These are phyloP conservation scores for Pythium dissotocum DNA, from an alignment of 352 stramenopile species.

Conservation along the genomic window DNA sequence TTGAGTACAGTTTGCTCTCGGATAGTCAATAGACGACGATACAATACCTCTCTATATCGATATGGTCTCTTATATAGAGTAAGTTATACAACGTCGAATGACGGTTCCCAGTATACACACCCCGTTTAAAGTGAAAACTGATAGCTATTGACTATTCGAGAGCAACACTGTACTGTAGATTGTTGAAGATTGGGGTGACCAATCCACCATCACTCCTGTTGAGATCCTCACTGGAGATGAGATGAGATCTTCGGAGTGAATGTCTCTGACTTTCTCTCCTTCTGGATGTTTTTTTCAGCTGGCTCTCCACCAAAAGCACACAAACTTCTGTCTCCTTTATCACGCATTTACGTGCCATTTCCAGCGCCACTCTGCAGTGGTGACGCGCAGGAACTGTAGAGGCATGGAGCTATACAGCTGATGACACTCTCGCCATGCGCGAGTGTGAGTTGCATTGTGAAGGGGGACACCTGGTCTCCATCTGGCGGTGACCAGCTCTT, in stretches of 20 bases:
- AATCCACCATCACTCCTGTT: not conserved
- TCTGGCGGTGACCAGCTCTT: not conserved
- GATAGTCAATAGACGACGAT: no score
- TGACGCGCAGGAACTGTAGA: not conserved
- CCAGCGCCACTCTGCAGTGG: not conserved
- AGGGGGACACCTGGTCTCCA: not conserved
- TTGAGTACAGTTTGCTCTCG: no score
- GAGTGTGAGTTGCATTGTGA: no score
- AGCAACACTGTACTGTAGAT: not conserved
- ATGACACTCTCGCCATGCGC: not conserved
- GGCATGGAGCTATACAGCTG: not conserved
- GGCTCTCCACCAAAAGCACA: not conserved
- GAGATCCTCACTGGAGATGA: not conserved
- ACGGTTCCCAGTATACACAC: no score
- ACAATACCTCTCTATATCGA: no score
- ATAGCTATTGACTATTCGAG: no score
- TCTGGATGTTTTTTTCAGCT: not conserved
- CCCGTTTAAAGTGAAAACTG: no score
- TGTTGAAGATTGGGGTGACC: not conserved
- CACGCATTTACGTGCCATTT: no score
- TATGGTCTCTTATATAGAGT: no score
- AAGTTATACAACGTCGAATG: no score
- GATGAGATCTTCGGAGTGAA: slow-evolving; percentile 4
- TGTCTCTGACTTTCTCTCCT: slow-evolving; percentile 1
- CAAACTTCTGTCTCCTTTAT: no score